Evolutionary conservation across 768 basidiomycete genomes (phyloP).

Genomic region (Tricholoma bakamatsutake): DNA sequence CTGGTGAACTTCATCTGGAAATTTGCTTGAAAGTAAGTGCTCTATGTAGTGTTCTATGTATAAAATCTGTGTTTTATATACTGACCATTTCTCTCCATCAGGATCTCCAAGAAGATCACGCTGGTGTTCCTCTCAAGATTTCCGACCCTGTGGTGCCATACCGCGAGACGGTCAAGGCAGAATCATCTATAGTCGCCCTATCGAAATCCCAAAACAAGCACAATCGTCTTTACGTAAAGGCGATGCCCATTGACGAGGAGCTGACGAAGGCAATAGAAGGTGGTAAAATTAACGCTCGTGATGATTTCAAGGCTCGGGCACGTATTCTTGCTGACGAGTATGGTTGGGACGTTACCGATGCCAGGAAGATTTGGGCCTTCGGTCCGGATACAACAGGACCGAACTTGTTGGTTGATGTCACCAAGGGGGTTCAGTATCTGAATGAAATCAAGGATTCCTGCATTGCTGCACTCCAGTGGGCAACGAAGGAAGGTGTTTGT

Average conservation of each 20-base stretch:
- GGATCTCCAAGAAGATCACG: slow-evolving; percentile 99
- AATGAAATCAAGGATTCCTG: slow-evolving; percentile 99
- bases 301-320: slow-evolving; percentile 97
- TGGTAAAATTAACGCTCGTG: slow-evolving; percentile 82
- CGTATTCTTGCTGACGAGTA: slow-evolving; percentile 93
- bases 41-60: slow-evolving; percentile 3
- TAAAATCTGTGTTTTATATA: not conserved
- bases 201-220: slow-evolving; percentile 99
- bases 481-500: slow-evolving; percentile 95
- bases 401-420: slow-evolving; percentile 95
- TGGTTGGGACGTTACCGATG: slow-evolving; percentile 99
- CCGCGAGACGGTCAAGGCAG: slow-evolving; percentile 94
- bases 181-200: slow-evolving; percentile 92
- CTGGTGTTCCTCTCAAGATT: slow-evolving; percentile 97
- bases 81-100: slow-evolving; percentile 21
- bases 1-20: slow-evolving; percentile 98
- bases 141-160: slow-evolving; percentile 98
- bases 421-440: slow-evolving; percentile 98
- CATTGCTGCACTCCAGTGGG: slow-evolving; percentile 99
- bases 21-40: slow-evolving; percentile 89
- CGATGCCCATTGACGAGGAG: slow-evolving; percentile 90
- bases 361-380: slow-evolving; percentile 99
- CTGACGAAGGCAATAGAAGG: slow-evolving; percentile 87
- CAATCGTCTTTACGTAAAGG: slow-evolving; percentile 96
- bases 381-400: slow-evolving; percentile 97